phyloP scores from a whole-genome alignment of 2,329 filamentous ascomycete genomes.

The Helicocarpus griseus region DNA sequence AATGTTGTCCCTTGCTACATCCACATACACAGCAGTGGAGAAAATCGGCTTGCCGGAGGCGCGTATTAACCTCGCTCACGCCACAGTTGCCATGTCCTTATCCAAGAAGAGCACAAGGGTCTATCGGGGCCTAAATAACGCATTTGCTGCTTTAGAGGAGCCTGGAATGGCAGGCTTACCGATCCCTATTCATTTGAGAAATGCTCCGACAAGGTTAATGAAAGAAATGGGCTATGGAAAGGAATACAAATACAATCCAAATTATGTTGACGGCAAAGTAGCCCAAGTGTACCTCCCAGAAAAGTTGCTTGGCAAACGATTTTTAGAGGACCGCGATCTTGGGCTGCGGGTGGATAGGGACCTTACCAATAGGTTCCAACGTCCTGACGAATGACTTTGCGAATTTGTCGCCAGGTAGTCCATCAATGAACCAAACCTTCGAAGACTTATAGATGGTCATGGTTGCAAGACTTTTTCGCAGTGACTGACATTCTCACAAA shows the following conservation, averaged over 20 bases:
- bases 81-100: slow-evolving; percentile 66
- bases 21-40: slow-evolving; percentile 77
- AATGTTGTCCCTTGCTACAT: slow-evolving; percentile 73
- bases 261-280: slow-evolving; percentile 73
- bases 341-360: slow-evolving; percentile 70
- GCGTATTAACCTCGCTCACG: slow-evolving; percentile 82
- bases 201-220: slow-evolving; percentile 88
- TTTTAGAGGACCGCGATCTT: slow-evolving; percentile 71
- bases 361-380: slow-evolving; percentile 25
- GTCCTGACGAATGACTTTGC: slow-evolving; percentile 8
- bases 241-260: slow-evolving; percentile 94
- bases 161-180: slow-evolving; percentile 73
- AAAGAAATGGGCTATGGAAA: slow-evolving; percentile 82
- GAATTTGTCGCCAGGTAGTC: background rate
- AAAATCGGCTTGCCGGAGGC: slow-evolving; percentile 95
- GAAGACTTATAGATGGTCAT: background rate
- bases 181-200: slow-evolving; percentile 78
- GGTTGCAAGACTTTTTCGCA: background rate
- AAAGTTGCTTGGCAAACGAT: slow-evolving; percentile 57
- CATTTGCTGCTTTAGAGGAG: slow-evolving; percentile 67
- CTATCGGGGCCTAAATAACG: slow-evolving; percentile 74
- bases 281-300: slow-evolving; percentile 86
- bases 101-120: slow-evolving; percentile 80
- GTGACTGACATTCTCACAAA: background rate
- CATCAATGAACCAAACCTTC: background rate